A percentile compares a stretch with the other conserved stretches of the same genome.
Conservation (phyloP, 208 protist species). For the Strigomonas culicis region DNA sequence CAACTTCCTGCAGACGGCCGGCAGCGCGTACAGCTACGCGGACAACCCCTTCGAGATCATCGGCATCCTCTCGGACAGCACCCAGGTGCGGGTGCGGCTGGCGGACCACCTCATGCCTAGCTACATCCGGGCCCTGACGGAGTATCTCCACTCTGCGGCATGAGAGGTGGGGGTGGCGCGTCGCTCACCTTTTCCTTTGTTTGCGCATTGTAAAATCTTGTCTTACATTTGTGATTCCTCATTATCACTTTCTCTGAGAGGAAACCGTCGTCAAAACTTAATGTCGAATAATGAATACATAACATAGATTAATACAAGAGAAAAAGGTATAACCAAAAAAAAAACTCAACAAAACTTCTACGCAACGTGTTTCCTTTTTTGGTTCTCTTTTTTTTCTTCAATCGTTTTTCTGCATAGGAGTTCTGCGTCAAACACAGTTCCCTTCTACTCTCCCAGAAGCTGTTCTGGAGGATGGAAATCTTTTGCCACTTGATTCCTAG, state of each 20-base stretch:
- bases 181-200: neutral
- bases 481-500: too few relatives aligned
- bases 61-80: constrained; percentile 25
- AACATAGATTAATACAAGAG: too few relatives aligned
- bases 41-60: constrained; percentile 21
- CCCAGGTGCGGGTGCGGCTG: constrained; percentile 26
- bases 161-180: neutral
- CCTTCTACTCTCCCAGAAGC: too few relatives aligned
- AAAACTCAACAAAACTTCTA: too few relatives aligned
- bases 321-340: too few relatives aligned
- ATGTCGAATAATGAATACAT: too few relatives aligned
- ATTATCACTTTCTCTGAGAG: too few relatives aligned
- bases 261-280: too few relatives aligned
- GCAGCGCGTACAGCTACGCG: constrained; percentile 22
- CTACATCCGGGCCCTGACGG: constrained; percentile 27
- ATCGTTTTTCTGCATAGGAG: too few relatives aligned
- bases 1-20: constrained; percentile 29
- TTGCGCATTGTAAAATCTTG: neutral
- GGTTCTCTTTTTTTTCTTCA: neutral
- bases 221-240: neutral
- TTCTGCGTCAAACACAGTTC: too few relatives aligned
- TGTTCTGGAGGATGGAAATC: too few relatives aligned
- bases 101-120: constrained; percentile 28
- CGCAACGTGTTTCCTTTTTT: too few relatives aligned
- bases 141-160: constrained; percentile 26